These are phyloP conservation scores for Ramularia collo-cygni DNA, from an alignment of 2,329 filamentous ascomycete genomes.

Conservation along the genomic window DNA sequence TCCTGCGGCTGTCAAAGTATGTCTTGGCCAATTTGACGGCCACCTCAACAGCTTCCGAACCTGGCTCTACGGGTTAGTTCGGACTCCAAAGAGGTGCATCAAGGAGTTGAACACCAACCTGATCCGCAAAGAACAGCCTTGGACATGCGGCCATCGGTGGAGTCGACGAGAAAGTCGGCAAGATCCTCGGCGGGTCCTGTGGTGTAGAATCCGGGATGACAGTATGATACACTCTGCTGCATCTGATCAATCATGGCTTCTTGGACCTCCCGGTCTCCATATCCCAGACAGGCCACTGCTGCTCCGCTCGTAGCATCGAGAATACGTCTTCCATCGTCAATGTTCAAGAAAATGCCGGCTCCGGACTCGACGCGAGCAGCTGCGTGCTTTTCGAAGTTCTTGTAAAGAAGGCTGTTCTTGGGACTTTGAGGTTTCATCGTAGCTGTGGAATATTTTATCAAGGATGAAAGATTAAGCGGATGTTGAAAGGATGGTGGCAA, in stretches of 20 bases:
- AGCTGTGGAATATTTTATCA: too few species aligned
- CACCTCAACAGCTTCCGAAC: slow-evolving; percentile 39
- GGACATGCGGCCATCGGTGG: slow-evolving; percentile 43
- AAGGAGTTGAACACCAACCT: too few species aligned
- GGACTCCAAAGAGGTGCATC: background rate
- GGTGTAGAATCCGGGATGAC: slow-evolving; percentile 50
- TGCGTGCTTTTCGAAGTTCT: too few species aligned
- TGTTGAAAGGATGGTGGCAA: too few species aligned
- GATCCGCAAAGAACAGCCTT: background rate
- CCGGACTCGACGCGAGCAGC: slow-evolving; percentile 1
- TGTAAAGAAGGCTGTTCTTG: too few species aligned
- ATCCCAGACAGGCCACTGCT: slow-evolving; percentile 14
- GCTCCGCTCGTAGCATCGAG: slow-evolving; percentile 14
- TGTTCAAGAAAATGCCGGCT: slow-evolving; percentile 4
- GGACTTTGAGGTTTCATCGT: too few species aligned
- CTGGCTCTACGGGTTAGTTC: slow-evolving; percentile 6
- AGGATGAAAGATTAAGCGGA: too few species aligned
- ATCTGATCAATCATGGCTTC: slow-evolving; percentile 53
- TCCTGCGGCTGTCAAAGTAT: slow-evolving; percentile 36
- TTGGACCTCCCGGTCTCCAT: slow-evolving; percentile 35
- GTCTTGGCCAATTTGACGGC: slow-evolving; percentile 44
- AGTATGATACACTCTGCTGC: slow-evolving; percentile 49
- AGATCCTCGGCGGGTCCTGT: slow-evolving; percentile 46
- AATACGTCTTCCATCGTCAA: slow-evolving; percentile 9
- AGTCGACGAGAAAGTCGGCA: slow-evolving; percentile 40